These are phyloP conservation scores for Bruguiera parviflora DNA, from an alignment of 345 rosid genomes.

Conservation along the genomic window DNA sequence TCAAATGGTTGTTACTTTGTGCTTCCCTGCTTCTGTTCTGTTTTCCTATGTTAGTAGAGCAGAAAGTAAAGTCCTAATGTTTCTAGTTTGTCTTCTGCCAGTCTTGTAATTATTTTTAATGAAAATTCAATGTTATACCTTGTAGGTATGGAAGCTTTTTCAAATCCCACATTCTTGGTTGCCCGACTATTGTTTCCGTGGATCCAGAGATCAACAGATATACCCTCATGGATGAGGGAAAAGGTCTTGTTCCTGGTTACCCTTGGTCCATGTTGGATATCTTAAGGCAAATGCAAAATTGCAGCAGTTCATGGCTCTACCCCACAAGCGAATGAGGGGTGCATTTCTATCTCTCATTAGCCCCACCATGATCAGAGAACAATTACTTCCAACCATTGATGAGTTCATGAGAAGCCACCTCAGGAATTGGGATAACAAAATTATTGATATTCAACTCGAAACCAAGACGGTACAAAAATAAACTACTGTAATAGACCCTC, in stretches of 20 bases:
- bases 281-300: slow-evolving; percentile 62
- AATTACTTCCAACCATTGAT: slow-evolving; percentile 60
- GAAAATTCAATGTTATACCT: not conserved
- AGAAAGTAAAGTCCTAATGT: not conserved
- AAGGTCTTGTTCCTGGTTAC: slow-evolving; percentile 87
- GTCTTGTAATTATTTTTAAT: not conserved
- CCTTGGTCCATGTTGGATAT: slow-evolving; percentile 86
- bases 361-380: slow-evolving; percentile 53
- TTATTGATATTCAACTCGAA: slow-evolving; percentile 66
- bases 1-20: not conserved
- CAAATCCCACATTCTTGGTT: slow-evolving; percentile 81
- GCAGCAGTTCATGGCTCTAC: slow-evolving; percentile 77
- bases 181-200: slow-evolving; percentile 75
- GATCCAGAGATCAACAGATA: slow-evolving; percentile 77
- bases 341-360: slow-evolving; percentile 57
- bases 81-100: not conserved
- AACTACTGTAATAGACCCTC: not conserved
- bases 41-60: not conserved
- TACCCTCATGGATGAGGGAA: slow-evolving; percentile 72
- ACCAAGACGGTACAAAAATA: slow-evolving; percentile 55
- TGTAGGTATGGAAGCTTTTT: slow-evolving; percentile 69
- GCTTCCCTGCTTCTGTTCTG: slow-evolving; percentile 1
- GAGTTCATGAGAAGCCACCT: slow-evolving; percentile 56
- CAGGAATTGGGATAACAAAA: slow-evolving; percentile 43
- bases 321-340: slow-evolving; percentile 70